Conservation (phyloP, 192 early-diverging fungal genomes). For the Cladochytrium replicatum region DNA sequence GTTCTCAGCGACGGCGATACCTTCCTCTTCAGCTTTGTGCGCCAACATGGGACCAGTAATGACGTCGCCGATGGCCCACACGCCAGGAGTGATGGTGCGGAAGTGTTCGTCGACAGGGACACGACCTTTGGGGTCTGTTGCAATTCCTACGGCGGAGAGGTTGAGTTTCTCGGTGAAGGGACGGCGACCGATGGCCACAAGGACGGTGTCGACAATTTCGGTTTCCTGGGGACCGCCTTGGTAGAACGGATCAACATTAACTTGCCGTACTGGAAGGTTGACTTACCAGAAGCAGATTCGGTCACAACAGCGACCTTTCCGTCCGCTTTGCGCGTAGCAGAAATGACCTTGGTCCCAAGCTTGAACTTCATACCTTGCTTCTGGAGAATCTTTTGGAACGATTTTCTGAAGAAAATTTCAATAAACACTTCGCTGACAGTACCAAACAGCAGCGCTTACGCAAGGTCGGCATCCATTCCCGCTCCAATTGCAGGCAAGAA, state of each 20-base stretch:
- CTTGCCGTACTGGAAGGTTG: too few species aligned
- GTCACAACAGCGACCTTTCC: slow-evolving; percentile 84
- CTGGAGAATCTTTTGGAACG: slow-evolving; percentile 79
- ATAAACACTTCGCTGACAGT: too few species aligned
- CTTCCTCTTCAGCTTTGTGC: slow-evolving; percentile 99
- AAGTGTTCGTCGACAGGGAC: slow-evolving; percentile 75
- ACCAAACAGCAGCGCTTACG: too few species aligned
- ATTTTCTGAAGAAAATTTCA: slow-evolving; percentile 42
- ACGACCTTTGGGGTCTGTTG: slow-evolving; percentile 78
- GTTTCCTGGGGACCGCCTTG: too few species aligned
- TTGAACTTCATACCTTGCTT: slow-evolving; percentile 99
- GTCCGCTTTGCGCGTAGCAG: slow-evolving; percentile 71
- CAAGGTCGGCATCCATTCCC: slow-evolving; percentile 93
- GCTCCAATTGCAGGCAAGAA: slow-evolving; percentile 87
- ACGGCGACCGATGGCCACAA: slow-evolving; percentile 90
- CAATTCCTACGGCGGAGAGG: slow-evolving; percentile 83
- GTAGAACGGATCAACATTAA: too few species aligned
- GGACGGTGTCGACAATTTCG: slow-evolving; percentile 87
- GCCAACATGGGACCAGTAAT: slow-evolving; percentile 97
- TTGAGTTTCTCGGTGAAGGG: slow-evolving; percentile 90
- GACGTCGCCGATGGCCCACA: slow-evolving; percentile 94
- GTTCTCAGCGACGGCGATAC: slow-evolving; percentile 91
- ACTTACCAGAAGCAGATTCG: too few species aligned
- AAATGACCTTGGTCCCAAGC: slow-evolving; percentile 90
- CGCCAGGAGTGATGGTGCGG: slow-evolving; percentile 76